Evolutionary conservation across 805 yeast species (phyloP).

Genomic region (Blastobotrys peoriensis): DNA sequence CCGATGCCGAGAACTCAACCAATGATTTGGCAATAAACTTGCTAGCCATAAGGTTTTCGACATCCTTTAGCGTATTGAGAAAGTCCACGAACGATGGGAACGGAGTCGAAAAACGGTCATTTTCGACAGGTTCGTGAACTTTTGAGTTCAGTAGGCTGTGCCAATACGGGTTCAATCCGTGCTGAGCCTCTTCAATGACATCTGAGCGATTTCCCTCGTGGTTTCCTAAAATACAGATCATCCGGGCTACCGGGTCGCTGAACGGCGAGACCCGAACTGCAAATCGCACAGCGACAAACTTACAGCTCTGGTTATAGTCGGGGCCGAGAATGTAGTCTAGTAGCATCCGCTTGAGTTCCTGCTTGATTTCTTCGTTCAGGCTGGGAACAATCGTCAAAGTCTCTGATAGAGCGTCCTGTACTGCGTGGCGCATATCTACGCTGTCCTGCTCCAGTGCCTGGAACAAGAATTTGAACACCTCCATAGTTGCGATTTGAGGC

Average conservation of each 20-base stretch:
- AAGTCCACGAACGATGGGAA: conserved; percentile 53
- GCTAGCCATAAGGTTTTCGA: conserved; percentile 7
- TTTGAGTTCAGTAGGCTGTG: conserved; percentile 46
- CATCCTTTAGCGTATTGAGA: conserved; percentile 24
- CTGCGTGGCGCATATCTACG: conserved; percentile 54
- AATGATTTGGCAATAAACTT: not conserved
- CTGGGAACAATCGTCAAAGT: conserved; percentile 44
- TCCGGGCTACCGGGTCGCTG: conserved; percentile 58
- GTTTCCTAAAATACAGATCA: conserved; percentile 62
- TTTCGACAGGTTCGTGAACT: conserved; percentile 24
- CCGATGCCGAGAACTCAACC: conserved; percentile 7
- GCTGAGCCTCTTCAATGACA: conserved; percentile 68
- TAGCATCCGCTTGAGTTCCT: conserved; percentile 37
- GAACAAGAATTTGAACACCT: conserved; percentile 59
- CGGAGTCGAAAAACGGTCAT: conserved; percentile 30
- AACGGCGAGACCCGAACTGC: conserved; percentile 61
- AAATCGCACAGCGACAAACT: conserved; percentile 61
- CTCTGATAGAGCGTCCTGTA: conserved; percentile 65
- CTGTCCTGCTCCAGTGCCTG: conserved; percentile 62
- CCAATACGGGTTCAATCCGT: conserved; percentile 83
- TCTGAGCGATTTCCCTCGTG: conserved; percentile 56
- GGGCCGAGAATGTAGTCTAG: conserved; percentile 35
- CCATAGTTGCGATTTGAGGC: conserved; percentile 29
- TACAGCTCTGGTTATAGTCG: conserved; percentile 42
- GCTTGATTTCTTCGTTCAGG: conserved; percentile 30